Evolutionary conservation across 2,329 filamentous ascomycete genomes (phyloP), one percentile per base, ranked within the genome.

Genomic region (Neobulgaria alba): DNA sequence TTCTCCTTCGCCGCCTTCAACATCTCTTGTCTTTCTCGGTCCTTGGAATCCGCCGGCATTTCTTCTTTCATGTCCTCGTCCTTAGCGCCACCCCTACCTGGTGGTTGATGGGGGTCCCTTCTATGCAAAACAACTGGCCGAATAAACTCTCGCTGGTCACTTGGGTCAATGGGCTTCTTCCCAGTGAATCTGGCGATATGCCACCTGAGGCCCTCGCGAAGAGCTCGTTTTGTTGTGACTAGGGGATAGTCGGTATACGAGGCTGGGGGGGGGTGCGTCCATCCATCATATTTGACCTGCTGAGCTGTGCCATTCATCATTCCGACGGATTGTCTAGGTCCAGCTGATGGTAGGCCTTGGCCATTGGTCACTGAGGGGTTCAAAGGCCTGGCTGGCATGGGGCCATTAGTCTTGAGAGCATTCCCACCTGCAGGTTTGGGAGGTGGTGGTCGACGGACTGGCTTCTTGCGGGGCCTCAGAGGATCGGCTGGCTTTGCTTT

Each of bases 41-140:
- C 78, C 47, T 75, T 72, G 18, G 71, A 71, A 45, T 79, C 74
- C 1, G 70, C 61, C 0, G 64, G 63, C 1, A 57, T 46, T 18
- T 53, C 56, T n/a, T 61, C 60, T 38, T 49, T 67, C 58, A 34
- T 40, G 19, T 63, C 39, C 19, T 63, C 63, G 42, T 82, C 77
- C 17, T 77, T 69, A 57, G 84, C 82, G 42, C 77, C 71, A 29
- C 75, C 68, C 49, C 78, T 68, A 41, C 81, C 75, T 20, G 80
- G 74, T 0, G 79, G 78, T 53, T 78, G 80, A 54, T 80, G 77
- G 14, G 89, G 87, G 59, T 95, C 89, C 42, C 92, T 83, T 48
- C 92, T 80, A 59, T 96, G 89, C 29, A 98, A 68, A 29, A 86
- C 82, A 21, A 96, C 85, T 0, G 92, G 92, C 19, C 88, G 78